Percentiles rank a stretch among this genome's conserved stretches.
phyloP scores from a whole-genome alignment of 805 yeast genomes.

The Pichia ethanolica region DNA sequence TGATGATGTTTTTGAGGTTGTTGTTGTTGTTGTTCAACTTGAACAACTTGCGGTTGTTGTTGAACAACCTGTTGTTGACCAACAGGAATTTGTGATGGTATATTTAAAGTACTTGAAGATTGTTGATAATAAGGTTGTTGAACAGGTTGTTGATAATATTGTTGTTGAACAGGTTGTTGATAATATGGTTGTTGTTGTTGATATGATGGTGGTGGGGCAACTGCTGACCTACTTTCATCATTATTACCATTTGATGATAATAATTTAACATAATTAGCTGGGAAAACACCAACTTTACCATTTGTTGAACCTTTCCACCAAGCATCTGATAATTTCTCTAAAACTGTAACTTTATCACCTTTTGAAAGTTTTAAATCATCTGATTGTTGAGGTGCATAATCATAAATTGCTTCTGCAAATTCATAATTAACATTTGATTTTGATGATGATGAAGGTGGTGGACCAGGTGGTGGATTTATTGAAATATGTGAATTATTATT shows the following conservation, averaged over 20 bases:
- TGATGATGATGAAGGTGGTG: neutral
- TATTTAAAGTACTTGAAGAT: neutral
- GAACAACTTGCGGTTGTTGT: neutral
- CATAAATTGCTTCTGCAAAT: slow-evolving; percentile 64
- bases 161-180: slow-evolving; percentile 13
- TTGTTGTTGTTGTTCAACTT: slow-evolving; percentile 11
- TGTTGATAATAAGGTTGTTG: slow-evolving; percentile 14
- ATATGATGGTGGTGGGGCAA: slow-evolving; percentile 10
- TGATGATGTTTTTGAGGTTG: slow-evolving; percentile 15
- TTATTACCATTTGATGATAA: neutral
- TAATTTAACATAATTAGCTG: slow-evolving; percentile 71
- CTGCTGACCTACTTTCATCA: neutral
- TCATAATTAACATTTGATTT: slow-evolving; percentile 19
- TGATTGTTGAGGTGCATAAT: slow-evolving; percentile 63
- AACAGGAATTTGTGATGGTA: slow-evolving; percentile 1
- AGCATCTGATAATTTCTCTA: slow-evolving; percentile 69
- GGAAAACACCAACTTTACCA: slow-evolving; percentile 73
- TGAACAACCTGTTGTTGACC: slow-evolving; percentile 1
- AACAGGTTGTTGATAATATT: slow-evolving; percentile 11
- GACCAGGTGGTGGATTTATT: slow-evolving; percentile 5
- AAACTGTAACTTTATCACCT: slow-evolving; percentile 65
- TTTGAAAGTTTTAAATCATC: slow-evolving; percentile 60
- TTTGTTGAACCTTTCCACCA: slow-evolving; percentile 84
- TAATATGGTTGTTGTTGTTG: slow-evolving; percentile 11
- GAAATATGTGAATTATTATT: neutral